A percentile compares a stretch with the other conserved stretches of the same genome.
phyloP scores from a whole-genome alignment of 2,329 filamentous ascomycete genomes.

The Phaeosphaeria sp. region DNA sequence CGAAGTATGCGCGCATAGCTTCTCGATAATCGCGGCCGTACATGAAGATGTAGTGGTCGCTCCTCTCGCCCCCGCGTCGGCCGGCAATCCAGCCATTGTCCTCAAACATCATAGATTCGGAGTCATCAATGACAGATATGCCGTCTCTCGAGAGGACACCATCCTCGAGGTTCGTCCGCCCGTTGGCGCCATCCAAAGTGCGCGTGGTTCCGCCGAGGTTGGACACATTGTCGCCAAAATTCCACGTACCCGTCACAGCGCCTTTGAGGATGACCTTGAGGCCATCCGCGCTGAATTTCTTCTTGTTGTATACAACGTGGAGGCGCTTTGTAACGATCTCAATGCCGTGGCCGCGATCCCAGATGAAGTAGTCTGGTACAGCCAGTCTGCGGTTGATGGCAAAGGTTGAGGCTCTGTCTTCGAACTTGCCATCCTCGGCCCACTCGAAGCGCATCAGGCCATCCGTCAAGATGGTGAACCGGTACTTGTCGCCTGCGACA shows the following conservation, averaged over 20 bases:
- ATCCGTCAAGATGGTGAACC: conserved; percentile 66
- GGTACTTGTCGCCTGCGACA: conserved; percentile 58
- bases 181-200: conserved; percentile 63
- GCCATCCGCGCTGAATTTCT: conserved; percentile 60
- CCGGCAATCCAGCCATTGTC: conserved; percentile 60
- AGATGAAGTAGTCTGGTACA: conserved; percentile 57
- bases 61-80: conserved; percentile 54
- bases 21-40: conserved; percentile 64
- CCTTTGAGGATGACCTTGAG: conserved; percentile 56
- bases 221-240: conserved; percentile 54
- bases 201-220: conserved; percentile 59
- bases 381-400: conserved; percentile 62
- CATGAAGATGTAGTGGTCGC: conserved; percentile 66
- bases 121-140: conserved; percentile 62
- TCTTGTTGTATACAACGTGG: conserved; percentile 65
- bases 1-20: conserved; percentile 62
- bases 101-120: conserved; percentile 63
- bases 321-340: conserved; percentile 64
- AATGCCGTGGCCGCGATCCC: conserved; percentile 55
- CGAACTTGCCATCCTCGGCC: conserved; percentile 65
- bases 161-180: conserved; percentile 56
- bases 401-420: conserved; percentile 68
- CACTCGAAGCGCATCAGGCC: conserved; percentile 67
- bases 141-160: conserved; percentile 61
- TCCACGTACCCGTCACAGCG: conserved; percentile 56